These are phyloP conservation scores for Clarireedia monteithiana DNA, from an alignment of 2,329 filamentous ascomycete genomes.

Conservation along the genomic window DNA sequence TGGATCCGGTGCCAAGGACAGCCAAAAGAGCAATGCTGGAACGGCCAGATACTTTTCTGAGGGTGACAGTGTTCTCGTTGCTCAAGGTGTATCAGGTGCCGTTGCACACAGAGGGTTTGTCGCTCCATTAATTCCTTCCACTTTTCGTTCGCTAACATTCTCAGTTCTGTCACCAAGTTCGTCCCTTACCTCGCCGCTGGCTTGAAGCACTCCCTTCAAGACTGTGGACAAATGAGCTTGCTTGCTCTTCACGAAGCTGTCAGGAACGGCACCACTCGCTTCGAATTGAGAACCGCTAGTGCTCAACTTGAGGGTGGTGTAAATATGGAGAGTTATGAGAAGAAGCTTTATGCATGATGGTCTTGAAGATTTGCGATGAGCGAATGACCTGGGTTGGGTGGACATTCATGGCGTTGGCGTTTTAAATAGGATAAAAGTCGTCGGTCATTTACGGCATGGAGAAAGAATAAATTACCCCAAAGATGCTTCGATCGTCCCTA, in stretches of 20 bases:
- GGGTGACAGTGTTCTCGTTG: constrained; percentile 87
- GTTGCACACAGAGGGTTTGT: constrained; percentile 64
- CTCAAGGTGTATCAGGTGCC: constrained; percentile 88
- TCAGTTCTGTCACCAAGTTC: constrained; percentile 76
- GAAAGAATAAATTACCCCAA: constrained; percentile 8
- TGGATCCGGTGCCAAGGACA: constrained; percentile 67
- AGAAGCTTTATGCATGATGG: constrained; percentile 89
- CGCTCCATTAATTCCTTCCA: not conserved
- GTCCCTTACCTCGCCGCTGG: constrained; percentile 92
- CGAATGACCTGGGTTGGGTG: not conserved
- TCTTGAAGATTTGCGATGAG: not conserved
- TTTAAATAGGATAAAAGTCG: not conserved
- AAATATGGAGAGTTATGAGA: constrained; percentile 98
- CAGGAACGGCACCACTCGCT: constrained; percentile 67
- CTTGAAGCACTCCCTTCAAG: constrained; percentile 95
- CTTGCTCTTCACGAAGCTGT: constrained; percentile 70
- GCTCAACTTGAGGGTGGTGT: constrained; percentile 95
- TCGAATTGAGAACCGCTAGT: constrained; percentile 89
- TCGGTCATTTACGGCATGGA: constrained; percentile 1
- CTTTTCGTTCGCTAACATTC: constrained; percentile 1
- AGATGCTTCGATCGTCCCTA: not conserved
- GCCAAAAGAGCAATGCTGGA: constrained; percentile 80
- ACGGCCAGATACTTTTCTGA: constrained; percentile 98
- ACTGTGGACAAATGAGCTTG: constrained; percentile 81
- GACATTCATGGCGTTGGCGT: not conserved